phyloP scores from a whole-genome alignment of 345 rosid genomes.

The Hypericum androsaemum region DNA sequence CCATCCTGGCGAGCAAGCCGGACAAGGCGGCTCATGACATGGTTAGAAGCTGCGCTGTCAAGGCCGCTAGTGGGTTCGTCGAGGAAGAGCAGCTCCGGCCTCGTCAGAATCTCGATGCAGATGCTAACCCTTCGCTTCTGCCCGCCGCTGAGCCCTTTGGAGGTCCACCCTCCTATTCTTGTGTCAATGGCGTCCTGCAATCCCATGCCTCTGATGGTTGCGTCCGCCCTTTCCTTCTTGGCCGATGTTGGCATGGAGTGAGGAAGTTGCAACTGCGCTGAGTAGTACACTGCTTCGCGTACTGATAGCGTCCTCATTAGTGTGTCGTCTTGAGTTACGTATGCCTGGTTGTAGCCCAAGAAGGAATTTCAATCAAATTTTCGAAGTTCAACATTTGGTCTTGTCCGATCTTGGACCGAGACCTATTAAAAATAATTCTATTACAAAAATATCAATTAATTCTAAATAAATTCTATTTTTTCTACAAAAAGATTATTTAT shows the following conservation, averaged over 20 bases:
- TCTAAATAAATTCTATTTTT: too few species aligned
- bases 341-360: conserved; percentile 8
- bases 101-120: conserved; percentile 18
- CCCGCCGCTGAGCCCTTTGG: conserved; percentile 18
- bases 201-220: conserved; percentile 18
- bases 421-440: too few species aligned
- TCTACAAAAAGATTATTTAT: too few species aligned
- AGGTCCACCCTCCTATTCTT: conserved; percentile 21
- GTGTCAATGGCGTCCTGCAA: conserved; percentile 13
- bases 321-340: conserved; percentile 25
- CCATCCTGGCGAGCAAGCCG: conserved; percentile 10
- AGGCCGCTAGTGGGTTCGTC: conserved; percentile 24
- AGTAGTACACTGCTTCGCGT: conserved; percentile 14
- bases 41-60: conserved; percentile 19
- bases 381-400: too few species aligned
- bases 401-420: too few species aligned
- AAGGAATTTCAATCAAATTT: background rate
- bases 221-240: conserved; percentile 18
- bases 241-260: conserved; percentile 11
- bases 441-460: too few species aligned
- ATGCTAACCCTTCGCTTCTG: conserved; percentile 19
- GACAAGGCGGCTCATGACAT: conserved; percentile 13
- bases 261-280: conserved; percentile 19
- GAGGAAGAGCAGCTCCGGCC: conserved; percentile 15
- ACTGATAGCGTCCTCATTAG: conserved; percentile 18